Base-by-base conservation (phyloP, 257 asterid genomes). In the Solanum chiquidenum region DNA sequence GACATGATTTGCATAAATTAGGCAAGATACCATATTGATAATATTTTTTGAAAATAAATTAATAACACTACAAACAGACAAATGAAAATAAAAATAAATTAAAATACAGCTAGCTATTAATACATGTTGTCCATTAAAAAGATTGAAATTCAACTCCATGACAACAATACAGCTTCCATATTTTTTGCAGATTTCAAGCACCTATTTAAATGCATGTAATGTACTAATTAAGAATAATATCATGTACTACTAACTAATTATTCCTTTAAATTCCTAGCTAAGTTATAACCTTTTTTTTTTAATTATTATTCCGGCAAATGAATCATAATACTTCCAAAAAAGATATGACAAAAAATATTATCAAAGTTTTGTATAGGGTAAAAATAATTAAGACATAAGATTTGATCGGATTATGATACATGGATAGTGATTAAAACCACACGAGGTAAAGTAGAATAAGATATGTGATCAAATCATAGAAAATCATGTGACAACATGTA, bases 121-220 rank as follows among this genome's bases (percentile, higher is more conserved):
- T 37, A 40, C 73, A 68, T 74, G 64, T 44, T 55, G 75, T 12
- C 74, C 86, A 85, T 85, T 74, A 31, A 42, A 83, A 76, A 76
- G 42, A 85, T 85, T 87, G 83, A 76, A 85, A 40, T 85, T 49
- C 62, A 12, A 25, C 38, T 29, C 35, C 79, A 27, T 71, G 87
- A 80, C 60, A 80, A 52, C 23, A 64, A 69, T 31, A 86, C 77
- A 37, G 12, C 69, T 88, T 75, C 89, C 89, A 55, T 88, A 27
- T 83, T 83, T 88, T 35, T n/a, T 83, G 87, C 85, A 80, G 85
- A 80, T 80, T 80, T 90, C 89, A 88, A 88, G 83, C 88, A 82
- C 60, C 84, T 77, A 40, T 71, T 90, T 88, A 90, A 86, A 86
- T 21, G 49, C 31, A 74, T 74, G 86, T 49, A 62, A 60, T 9